Evolutionary conservation across 2,329 filamentous ascomycete genomes (phyloP), one percentile per base, ranked within the genome.

Genomic region (Plectosphaerella plurivora): DNA sequence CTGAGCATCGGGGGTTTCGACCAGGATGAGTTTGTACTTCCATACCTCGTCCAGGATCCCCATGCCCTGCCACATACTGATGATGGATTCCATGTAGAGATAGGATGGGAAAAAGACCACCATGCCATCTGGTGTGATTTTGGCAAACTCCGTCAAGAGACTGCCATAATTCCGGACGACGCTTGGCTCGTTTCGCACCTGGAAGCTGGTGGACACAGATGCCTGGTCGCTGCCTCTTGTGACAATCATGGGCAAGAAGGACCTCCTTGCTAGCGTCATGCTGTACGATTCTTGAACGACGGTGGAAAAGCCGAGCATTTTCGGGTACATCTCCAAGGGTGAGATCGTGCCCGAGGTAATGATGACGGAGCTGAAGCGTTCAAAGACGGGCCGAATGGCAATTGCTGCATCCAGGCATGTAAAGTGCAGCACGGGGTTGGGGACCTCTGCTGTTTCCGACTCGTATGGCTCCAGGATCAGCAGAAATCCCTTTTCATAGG

Each of bases 91-190:
- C 94, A 99, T 97, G 73, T 99, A 99, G 2, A 99, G 81, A 63
- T 99, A 99, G 0, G 91, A 96, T 0, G 94, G 95, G 68, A 99
- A 99, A 77, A 99, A 99, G 39, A 99, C 94, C n/a, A 99, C 94
- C 69, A 99, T 86, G 33, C 94, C 94, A 63, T 99, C 94, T 0
- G 94, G 95, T 0, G 94, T 99, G 58, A 97, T 86, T 68, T 93
- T 95, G 51, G 91, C 89, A 67, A 99, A 97, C 66, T 99, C 94
- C 8, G 92, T 94, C 33, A 99, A 76, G 2, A 99, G 78, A 58
- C 87, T 94, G 45, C 94, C 95, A 62, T 97, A 99, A 68, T 99
- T 99, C 47, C 94, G 85, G 25, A 99, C 91, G n/a, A 97, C 93
- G 56, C 89, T 91, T 1, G 92, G 91, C 63, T 99, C 95, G 65